These are phyloP conservation scores for Omphalotus guepiniiformis DNA, from an alignment of 768 basidiomycete genomes.

Conservation along the genomic window DNA sequence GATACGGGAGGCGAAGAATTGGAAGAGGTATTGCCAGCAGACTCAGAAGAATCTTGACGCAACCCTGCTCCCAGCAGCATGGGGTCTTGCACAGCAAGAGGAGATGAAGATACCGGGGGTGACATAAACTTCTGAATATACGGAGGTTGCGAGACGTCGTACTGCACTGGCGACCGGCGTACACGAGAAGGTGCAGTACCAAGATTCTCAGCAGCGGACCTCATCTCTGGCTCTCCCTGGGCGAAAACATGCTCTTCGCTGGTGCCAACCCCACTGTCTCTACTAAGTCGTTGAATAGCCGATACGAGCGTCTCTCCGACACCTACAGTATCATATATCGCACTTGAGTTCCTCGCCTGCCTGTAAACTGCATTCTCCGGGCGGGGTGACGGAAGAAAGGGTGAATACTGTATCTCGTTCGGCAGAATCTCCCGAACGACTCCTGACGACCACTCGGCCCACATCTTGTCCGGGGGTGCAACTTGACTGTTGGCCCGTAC, in stretches of 20 bases:
- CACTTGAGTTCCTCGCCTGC: conserved; percentile 22
- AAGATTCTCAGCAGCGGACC: conserved; percentile 1
- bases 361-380: not conserved
- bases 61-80: no score
- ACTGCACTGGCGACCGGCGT: conserved; percentile 32
- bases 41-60: conserved; percentile 5
- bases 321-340: conserved; percentile 48
- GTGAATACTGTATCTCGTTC: conserved; percentile 45
- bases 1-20: conserved; percentile 34
- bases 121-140: conserved; percentile 17
- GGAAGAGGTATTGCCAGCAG: conserved; percentile 10
- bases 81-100: conserved; percentile 22
- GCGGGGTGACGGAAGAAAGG: conserved; percentile 27
- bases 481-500: conserved; percentile 32
- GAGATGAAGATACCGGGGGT: conserved; percentile 14
- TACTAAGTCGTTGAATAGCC: conserved; percentile 24
- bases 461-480: conserved; percentile 45
- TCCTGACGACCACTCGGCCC: conserved; percentile 45
- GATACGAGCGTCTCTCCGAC: conserved; percentile 62
- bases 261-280: conserved; percentile 45
- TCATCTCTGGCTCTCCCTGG: conserved; percentile 10
- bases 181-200: no score
- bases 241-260: conserved; percentile 33
- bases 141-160: conserved; percentile 29
- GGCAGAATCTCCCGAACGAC: conserved; percentile 41